Conservation (phyloP, 2,329 filamentous ascomycete genomes). For the Phoma herbarum region DNA sequence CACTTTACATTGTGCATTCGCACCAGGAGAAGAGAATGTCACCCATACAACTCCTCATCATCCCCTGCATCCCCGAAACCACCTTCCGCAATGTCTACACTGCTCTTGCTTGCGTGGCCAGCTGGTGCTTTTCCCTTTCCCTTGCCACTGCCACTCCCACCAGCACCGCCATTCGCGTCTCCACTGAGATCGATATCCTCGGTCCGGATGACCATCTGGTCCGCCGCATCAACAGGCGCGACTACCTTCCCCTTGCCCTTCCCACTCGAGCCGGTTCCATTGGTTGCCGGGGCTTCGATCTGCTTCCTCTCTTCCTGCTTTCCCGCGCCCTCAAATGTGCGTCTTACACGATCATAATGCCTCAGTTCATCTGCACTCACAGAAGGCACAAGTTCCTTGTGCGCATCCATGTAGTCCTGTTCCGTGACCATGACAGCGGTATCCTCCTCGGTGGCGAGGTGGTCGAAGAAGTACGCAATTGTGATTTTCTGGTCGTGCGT, state of each 20-base stretch:
- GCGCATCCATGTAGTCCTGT: slow-evolving; percentile 83
- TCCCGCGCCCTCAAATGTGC: slow-evolving; percentile 76
- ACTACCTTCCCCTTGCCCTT: slow-evolving; percentile 51
- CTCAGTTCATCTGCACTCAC: slow-evolving; percentile 91
- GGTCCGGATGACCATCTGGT: slow-evolving; percentile 53
- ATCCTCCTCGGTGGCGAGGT: slow-evolving; percentile 83
- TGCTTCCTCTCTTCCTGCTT: slow-evolving; percentile 54
- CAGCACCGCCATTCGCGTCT: background rate
- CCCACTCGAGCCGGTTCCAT: background rate
- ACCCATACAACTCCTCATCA: slow-evolving; percentile 56
- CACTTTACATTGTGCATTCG: no score
- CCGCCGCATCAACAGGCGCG: slow-evolving; percentile 41
- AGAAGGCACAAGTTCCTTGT: slow-evolving; percentile 87
- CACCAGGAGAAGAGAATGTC: no score
- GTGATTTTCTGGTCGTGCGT: slow-evolving; percentile 64
- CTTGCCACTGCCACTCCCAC: slow-evolving; percentile 23
- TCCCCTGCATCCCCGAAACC: slow-evolving; percentile 53
- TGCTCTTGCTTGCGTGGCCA: slow-evolving; percentile 45
- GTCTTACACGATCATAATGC: slow-evolving; percentile 87
- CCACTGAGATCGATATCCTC: slow-evolving; percentile 46
- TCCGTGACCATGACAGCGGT: slow-evolving; percentile 88
- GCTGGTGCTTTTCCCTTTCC: slow-evolving; percentile 50
- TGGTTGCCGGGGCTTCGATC: background rate
- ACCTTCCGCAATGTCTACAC: slow-evolving; percentile 47
- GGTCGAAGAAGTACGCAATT: slow-evolving; percentile 96